Evolutionary conservation across 2,329 filamentous ascomycete genomes (phyloP), one percentile per base, ranked within the genome.

Genomic region (Penicillium sp.): DNA sequence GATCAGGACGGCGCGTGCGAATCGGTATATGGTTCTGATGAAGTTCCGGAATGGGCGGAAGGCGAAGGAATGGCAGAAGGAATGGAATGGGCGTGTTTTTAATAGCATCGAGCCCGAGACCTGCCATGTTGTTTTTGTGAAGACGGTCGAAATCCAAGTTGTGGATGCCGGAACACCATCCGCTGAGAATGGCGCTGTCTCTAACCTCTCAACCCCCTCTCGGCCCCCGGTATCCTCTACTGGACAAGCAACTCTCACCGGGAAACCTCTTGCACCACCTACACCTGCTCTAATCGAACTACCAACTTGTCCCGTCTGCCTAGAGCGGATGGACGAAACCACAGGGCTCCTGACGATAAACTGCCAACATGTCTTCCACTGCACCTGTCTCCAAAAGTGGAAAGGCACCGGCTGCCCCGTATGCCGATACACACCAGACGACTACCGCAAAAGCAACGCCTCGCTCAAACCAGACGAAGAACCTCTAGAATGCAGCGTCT

Each of bases 271-370:
- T n/a, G 79, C 82, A 12, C 82, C 82, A n/a, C 81, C 81, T 2
- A 95, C 91, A 1, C 87, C 90, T 1, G 85, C 87, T 43, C 77
- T 97, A 1, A 79, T 95, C 47, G 93, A 98, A 70, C 75, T 98
- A 12, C 93, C 93, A 2, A 97, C 93, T 1, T 98, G 93, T 57
- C 90, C 93, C 0, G 93, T 98, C 9, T 98, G 93, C 58, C 78
- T 98, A 5, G 93, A 98, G 68, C 84, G 91, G 42, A 98, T 98
- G 93, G 93, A 98, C 63, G 91, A 97, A 66, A 96, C 90, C 0
- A 94, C 89, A 0, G 93, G 93, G 0, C 76, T 98, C 2, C 81
- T 98, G 64, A 98, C 93, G 1, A 97, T 97, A 35, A 84, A 94
- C 28, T 98, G 93, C 65, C 91, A 97, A 63, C 93, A 98, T 62